Evolutionary conservation across 768 basidiomycete genomes (phyloP).

Genomic region (Boletus vinaceobasis): DNA sequence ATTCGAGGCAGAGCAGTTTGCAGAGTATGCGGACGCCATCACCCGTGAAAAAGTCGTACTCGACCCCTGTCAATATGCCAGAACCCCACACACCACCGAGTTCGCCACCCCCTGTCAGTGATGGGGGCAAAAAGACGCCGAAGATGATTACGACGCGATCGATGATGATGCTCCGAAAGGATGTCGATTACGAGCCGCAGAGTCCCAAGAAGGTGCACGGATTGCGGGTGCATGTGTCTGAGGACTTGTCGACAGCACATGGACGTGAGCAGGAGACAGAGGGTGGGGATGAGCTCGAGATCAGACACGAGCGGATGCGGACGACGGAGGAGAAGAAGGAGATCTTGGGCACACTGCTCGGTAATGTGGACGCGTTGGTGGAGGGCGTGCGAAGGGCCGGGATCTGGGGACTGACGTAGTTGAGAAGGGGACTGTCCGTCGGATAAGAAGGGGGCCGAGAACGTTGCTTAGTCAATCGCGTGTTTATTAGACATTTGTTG

Average conservation of each 20-base stretch:
- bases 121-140: slow-evolving; percentile 17
- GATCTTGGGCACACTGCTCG: slow-evolving; percentile 75
- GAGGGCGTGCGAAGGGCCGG: slow-evolving; percentile 84
- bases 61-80: slow-evolving; percentile 10
- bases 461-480: slow-evolving; percentile 11
- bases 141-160: slow-evolving; percentile 36
- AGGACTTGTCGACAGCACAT: slow-evolving; percentile 13
- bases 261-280: slow-evolving; percentile 5
- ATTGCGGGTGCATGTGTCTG: slow-evolving; percentile 28
- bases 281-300: neutral
- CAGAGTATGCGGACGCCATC: slow-evolving; percentile 37
- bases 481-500: neutral
- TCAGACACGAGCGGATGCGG: slow-evolving; percentile 27
- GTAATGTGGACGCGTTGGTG: slow-evolving; percentile 88
- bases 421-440: too few species aligned
- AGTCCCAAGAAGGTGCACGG: slow-evolving; percentile 61
- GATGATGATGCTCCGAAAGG: slow-evolving; percentile 64
- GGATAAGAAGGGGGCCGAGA: neutral
- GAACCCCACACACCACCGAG: slow-evolving; percentile 22
- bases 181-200: slow-evolving; percentile 69
- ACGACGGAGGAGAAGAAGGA: slow-evolving; percentile 84
- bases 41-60: slow-evolving; percentile 39
- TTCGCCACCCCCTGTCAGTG: slow-evolving; percentile 29
- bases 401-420: slow-evolving; percentile 71
- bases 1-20: slow-evolving; percentile 27